Conservation (phyloP, 192 early-diverging fungal genomes). For the Entomortierella lignicola region DNA sequence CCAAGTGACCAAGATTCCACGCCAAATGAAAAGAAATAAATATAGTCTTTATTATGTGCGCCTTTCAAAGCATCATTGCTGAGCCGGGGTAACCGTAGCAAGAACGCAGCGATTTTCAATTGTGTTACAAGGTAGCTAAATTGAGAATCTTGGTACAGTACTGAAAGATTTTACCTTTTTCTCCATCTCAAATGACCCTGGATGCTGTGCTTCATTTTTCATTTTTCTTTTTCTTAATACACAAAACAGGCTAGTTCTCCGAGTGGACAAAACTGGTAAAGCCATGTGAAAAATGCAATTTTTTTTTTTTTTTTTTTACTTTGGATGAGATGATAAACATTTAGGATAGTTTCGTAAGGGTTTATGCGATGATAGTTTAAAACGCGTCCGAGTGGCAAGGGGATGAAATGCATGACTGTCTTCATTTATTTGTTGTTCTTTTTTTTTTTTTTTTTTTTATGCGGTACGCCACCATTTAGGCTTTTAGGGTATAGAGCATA, state of each 20-base stretch:
- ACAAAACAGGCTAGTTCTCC: not conserved
- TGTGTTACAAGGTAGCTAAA: not conserved
- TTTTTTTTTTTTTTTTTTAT: conserved; percentile 9
- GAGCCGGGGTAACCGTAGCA: too few species aligned
- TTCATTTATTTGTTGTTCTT: too few species aligned
- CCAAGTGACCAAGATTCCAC: conserved; percentile 18
- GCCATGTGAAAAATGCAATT: too few species aligned
- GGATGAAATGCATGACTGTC: too few species aligned
- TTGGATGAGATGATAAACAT: too few species aligned
- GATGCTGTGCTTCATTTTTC: not conserved
- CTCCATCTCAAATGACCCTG: not conserved
- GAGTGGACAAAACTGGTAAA: not conserved
- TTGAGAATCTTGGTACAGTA: conserved; percentile 31
- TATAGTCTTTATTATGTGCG: not conserved
- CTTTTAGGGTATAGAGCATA: too few species aligned
- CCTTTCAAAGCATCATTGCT: too few species aligned
- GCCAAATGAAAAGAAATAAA: not conserved
- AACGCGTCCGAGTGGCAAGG: too few species aligned
- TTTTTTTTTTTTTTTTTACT: too few species aligned
- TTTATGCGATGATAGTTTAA: not conserved
- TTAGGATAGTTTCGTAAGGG: too few species aligned
- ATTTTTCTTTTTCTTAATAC: too few species aligned
- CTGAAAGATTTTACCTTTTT: not conserved
- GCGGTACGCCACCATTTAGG: conserved; percentile 1
- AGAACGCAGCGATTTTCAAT: too few species aligned